These are phyloP conservation scores for Schizothecium vesticola DNA, from an alignment of 495 filamentous ascomycete genomes.

Conservation along the genomic window DNA sequence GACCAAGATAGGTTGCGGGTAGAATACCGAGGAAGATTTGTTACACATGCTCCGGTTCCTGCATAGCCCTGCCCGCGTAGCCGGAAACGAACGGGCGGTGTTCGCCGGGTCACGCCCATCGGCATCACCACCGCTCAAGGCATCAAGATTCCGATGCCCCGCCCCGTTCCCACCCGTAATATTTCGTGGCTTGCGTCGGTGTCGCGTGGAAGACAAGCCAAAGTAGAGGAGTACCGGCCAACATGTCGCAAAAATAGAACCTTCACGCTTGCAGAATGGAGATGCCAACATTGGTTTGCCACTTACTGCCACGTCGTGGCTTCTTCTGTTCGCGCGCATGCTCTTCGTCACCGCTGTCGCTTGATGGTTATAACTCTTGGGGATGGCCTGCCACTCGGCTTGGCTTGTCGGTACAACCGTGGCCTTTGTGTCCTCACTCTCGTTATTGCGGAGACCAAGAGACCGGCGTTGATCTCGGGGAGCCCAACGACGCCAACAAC, in stretches of 20 bases:
- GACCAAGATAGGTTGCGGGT: not conserved
- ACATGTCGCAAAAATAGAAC: not conserved
- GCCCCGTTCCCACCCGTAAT: not conserved
- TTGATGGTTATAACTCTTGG: not conserved
- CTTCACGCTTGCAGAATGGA: not conserved
- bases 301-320: not conserved
- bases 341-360: not conserved
- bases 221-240: not conserved
- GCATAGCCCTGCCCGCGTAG: not conserved
- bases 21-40: not conserved
- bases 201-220: not conserved
- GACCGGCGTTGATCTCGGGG: not conserved
- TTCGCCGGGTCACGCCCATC: not conserved
- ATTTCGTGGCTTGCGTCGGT: not conserved
- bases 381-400: not conserved
- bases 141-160: not conserved
- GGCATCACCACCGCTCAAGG: not conserved
- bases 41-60: not conserved
- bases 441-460: not conserved
- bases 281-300: not conserved
- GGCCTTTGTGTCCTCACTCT: not conserved
- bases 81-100: not conserved
- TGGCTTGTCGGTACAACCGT: not conserved
- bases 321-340: not conserved
- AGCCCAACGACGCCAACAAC: not conserved